These are phyloP conservation scores for Emmonsia crescens DNA, from an alignment of 2,329 filamentous ascomycete species.

Conservation along the genomic window DNA sequence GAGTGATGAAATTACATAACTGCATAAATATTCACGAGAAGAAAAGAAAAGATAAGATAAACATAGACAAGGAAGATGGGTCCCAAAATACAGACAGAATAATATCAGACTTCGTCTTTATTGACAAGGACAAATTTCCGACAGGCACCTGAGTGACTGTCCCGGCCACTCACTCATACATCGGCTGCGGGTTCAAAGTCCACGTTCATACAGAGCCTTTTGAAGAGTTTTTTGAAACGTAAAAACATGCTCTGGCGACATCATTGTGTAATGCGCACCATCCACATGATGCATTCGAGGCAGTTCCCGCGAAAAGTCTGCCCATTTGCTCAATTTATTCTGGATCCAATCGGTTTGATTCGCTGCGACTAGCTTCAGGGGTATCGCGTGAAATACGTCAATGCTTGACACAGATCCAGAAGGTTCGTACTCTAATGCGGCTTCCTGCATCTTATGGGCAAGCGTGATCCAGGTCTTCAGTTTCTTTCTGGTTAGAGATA, in stretches of 20 bases:
- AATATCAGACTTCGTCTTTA: neutral
- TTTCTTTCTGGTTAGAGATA: conserved; percentile 20
- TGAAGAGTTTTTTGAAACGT: conserved; percentile 21
- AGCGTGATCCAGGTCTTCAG: conserved; percentile 25
- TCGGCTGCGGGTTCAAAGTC: neutral
- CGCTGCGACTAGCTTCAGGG: conserved; percentile 21
- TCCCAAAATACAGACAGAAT: neutral
- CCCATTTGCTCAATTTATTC: conserved; percentile 24
- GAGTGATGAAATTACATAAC: neutral
- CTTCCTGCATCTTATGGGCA: conserved; percentile 27
- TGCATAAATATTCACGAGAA: neutral
- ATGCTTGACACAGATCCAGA: conserved; percentile 25
- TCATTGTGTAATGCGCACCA: conserved; percentile 34
- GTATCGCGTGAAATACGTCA: conserved; percentile 35
- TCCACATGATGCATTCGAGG: conserved; percentile 26
- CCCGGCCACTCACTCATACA: neutral
- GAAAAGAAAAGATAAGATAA: neutral
- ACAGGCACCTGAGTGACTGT: neutral
- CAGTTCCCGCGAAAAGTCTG: conserved; percentile 21
- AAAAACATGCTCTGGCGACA: conserved; percentile 27
- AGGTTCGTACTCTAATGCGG: conserved; percentile 36
- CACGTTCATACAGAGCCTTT: conserved; percentile 2
- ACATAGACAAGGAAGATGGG: neutral
- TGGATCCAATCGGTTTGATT: conserved; percentile 11
- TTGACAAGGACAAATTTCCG: neutral